phyloP scores from a whole-genome alignment of 1,284 basidiomycete genomes.

The Limonomyces culmigenus region DNA sequence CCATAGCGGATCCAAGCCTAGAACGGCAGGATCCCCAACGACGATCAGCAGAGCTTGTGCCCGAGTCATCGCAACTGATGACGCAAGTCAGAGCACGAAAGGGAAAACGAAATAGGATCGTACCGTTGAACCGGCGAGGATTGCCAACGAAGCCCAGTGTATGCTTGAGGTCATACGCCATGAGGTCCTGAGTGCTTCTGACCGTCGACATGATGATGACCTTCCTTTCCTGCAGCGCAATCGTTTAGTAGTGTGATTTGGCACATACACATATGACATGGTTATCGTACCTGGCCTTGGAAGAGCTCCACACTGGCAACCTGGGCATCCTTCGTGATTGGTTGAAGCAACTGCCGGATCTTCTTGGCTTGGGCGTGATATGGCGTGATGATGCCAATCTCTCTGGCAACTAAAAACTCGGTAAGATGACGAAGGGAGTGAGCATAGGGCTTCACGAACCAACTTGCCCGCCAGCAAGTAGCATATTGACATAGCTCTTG shows the following conservation, averaged over 20 bases:
- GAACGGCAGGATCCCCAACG: conserved; percentile 33
- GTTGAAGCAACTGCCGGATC: conserved; percentile 17
- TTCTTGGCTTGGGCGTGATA: conserved; percentile 43
- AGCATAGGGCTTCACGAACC: too few relatives aligned
- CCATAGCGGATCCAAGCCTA: conserved; percentile 42
- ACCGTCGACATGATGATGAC: conserved; percentile 55
- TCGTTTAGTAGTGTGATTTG: neutral
- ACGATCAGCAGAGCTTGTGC: conserved; percentile 38
- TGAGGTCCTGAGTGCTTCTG: conserved; percentile 34
- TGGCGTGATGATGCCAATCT: conserved; percentile 46
- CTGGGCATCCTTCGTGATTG: conserved; percentile 23
- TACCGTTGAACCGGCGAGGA: conserved; percentile 46
- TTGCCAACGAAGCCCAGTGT: conserved; percentile 50
- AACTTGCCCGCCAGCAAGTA: too few relatives aligned
- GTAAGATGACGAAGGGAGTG: conserved; percentile 13
- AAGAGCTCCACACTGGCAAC: conserved; percentile 54
- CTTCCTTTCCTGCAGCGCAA: conserved; percentile 30
- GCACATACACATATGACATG: neutral
- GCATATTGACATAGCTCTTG: conserved; percentile 25
- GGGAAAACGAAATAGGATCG: conserved; percentile 6
- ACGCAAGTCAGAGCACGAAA: neutral
- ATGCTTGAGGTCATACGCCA: conserved; percentile 37
- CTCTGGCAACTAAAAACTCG: conserved; percentile 15
- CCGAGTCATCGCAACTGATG: conserved; percentile 35
- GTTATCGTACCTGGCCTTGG: conserved; percentile 40